A percentile compares a stretch with the other conserved stretches of the same genome.
Evolutionary conservation across 192 early-diverging fungal species (phyloP).

Genomic region (Oehlia diaphana): DNA sequence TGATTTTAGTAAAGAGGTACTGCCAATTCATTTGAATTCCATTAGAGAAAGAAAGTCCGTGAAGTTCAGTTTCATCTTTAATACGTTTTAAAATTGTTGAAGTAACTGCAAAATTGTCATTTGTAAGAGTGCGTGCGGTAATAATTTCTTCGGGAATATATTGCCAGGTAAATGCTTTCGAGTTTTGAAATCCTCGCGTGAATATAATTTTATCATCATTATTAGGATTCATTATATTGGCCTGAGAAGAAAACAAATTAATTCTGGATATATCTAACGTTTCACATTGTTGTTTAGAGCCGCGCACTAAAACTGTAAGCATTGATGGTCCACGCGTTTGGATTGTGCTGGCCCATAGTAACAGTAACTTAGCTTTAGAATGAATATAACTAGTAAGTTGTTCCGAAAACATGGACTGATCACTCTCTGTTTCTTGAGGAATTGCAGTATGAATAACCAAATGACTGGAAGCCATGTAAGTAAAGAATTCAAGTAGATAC

Average conservation of each 20-base stretch:
- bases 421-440: too few relatives aligned
- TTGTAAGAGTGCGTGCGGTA: not conserved
- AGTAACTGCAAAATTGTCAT: not conserved
- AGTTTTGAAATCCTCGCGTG: not conserved
- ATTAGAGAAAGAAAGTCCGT: not conserved
- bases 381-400: not conserved
- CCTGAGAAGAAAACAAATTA: not conserved
- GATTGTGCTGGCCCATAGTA: not conserved
- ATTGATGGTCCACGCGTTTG: not conserved
- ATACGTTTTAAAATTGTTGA: not conserved
- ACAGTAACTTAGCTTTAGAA: not conserved
- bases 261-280: not conserved
- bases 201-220: not conserved
- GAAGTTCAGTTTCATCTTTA: not conserved
- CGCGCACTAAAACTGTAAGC: not conserved
- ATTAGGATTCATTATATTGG: not conserved
- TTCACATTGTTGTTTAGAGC: not conserved
- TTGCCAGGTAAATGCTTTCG: not conserved
- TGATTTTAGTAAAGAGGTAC: conserved; percentile 1
- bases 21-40: not conserved
- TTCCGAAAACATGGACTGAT: not conserved
- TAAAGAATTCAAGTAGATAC: too few relatives aligned
- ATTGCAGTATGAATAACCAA: too few relatives aligned
- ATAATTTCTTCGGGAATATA: conserved; percentile 3
- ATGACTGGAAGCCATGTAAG: too few relatives aligned